Evolutionary conservation across 768 basidiomycete species (phyloP), one percentile per base, ranked within the genome.

Genomic region (Nidularia sp.): DNA sequence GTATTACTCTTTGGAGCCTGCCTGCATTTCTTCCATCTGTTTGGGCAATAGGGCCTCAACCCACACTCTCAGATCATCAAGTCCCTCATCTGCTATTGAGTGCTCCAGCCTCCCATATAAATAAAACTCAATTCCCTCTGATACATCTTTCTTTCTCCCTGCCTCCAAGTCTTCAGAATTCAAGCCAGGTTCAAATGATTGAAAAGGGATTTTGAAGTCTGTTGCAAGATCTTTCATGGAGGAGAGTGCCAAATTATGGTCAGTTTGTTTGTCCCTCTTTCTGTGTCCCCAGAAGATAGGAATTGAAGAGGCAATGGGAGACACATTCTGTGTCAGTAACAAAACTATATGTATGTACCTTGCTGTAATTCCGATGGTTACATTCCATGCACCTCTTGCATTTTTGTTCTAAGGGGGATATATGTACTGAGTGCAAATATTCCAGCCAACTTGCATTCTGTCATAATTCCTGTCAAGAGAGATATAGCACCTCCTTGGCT

Each of bases 251-350:
- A 77, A 73, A 13, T 66, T 54, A 58, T 78, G 80, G 15, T 71
- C 64, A 32, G 90, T 80, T 45, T 85, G 74, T 6, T 65, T 74
- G 63, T 93, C 90, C 6, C 62, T 69, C 18, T 70, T 78, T 12
- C 88, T 89, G 53, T 90, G 88, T 29, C 81, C 88, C 82, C 86
- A 86, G 64, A 90, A 87, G 15, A 90, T 72, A 0, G 88, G 86
- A 7, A 81, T 68, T 1, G 74, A 72, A 45, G 70, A 70, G 6
- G 79, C 74, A 49, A 75, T 65, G 4, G 74, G 64, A 9, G 74
- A 73, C 34, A 71, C 60, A 66, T 85, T 77, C 83, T 86, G 53
- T 44, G 49, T 45, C n/a, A 45, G 9, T 34, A 7, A 2, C n/a
- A 34, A 56, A 36, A 48, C 10, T 13, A 29, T 15, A n/a, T 12